Conservation (phyloP, 495 filamentous ascomycete species). For the Xylaria intraflava region DNA sequence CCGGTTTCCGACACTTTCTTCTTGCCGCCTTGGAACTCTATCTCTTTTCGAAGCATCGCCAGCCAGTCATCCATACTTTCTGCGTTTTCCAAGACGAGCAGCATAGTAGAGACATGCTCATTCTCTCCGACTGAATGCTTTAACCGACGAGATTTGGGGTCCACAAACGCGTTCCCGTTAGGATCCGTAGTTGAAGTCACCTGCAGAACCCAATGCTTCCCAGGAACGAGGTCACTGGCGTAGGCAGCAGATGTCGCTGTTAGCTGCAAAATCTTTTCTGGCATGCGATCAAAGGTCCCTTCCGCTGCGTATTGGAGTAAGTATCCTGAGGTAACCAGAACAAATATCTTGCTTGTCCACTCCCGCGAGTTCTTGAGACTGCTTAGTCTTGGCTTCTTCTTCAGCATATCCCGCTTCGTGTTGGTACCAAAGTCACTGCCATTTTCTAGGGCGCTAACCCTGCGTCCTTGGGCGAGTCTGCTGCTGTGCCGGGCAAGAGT, state of each 20-base stretch:
- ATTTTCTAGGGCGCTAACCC: conserved; percentile 16
- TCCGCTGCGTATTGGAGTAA: conserved; percentile 82
- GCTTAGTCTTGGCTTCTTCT: conserved; percentile 45
- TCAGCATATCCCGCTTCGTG: conserved; percentile 26
- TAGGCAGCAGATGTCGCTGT: conserved; percentile 85
- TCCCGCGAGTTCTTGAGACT: conserved; percentile 52
- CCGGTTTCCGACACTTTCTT: conserved; percentile 56
- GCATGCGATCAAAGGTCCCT: conserved; percentile 71
- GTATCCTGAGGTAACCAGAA: conserved; percentile 74
- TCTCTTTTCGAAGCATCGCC: conserved; percentile 55
- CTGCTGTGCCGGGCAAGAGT: conserved; percentile 57
- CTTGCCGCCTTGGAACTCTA: conserved; percentile 62
- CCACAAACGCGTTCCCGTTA: conserved; percentile 50
- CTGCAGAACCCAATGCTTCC: conserved; percentile 87
- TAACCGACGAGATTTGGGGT: conserved; percentile 58
- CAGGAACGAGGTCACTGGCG: conserved; percentile 86
- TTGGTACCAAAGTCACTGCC: conserved; percentile 4
- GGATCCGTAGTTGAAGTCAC: conserved; percentile 67
- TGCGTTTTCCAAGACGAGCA: conserved; percentile 74
- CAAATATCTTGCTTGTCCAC: conserved; percentile 77
- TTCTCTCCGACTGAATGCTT: conserved; percentile 64
- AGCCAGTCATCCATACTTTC: conserved; percentile 87
- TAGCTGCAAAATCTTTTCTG: conserved; percentile 80
- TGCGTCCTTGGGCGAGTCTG: conserved; percentile 25
- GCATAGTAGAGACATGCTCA: conserved; percentile 57